These are phyloP conservation scores for Tilletia setariae DNA, from an alignment of 1,284 basidiomycete genomes.

Conservation along the genomic window DNA sequence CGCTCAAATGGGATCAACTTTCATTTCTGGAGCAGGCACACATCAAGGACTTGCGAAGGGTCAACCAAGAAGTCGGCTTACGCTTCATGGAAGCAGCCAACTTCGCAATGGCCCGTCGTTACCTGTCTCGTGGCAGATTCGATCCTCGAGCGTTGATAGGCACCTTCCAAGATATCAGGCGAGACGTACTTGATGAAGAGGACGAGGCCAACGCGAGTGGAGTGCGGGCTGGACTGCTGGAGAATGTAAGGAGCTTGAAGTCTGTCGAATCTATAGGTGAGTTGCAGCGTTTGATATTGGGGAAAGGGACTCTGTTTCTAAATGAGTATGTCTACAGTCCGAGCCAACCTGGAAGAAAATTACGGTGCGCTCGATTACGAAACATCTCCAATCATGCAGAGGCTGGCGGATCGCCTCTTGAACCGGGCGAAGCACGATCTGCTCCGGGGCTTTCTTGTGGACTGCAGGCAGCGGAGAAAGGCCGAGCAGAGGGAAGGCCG, in stretches of 20 bases:
- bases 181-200: neutral
- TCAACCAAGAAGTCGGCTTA: constrained; percentile 28
- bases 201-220: neutral
- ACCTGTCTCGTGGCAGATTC: constrained; percentile 23
- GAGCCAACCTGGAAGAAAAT: constrained; percentile 31
- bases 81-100: constrained; percentile 28
- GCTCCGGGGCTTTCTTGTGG: constrained; percentile 22
- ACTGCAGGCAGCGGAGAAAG: constrained; percentile 1
- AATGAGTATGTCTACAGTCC: constrained; percentile 16
- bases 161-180: constrained; percentile 22
- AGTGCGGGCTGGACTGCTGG: neutral
- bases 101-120: constrained; percentile 26
- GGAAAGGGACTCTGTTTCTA: neutral
- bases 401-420: constrained; percentile 23
- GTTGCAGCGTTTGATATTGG: neutral
- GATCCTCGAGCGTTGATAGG: constrained; percentile 33
- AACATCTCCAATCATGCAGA: constrained; percentile 18
- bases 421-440: constrained; percentile 27
- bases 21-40: neutral
- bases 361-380: constrained; percentile 31
- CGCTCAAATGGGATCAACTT: no score
- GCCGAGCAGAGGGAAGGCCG: constrained; percentile 7
- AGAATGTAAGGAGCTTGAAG: neutral
- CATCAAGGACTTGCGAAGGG: constrained; percentile 3
- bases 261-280: neutral